Base-by-base conservation (phyloP, 331 rosid species). In the Acacia concinna region DNA sequence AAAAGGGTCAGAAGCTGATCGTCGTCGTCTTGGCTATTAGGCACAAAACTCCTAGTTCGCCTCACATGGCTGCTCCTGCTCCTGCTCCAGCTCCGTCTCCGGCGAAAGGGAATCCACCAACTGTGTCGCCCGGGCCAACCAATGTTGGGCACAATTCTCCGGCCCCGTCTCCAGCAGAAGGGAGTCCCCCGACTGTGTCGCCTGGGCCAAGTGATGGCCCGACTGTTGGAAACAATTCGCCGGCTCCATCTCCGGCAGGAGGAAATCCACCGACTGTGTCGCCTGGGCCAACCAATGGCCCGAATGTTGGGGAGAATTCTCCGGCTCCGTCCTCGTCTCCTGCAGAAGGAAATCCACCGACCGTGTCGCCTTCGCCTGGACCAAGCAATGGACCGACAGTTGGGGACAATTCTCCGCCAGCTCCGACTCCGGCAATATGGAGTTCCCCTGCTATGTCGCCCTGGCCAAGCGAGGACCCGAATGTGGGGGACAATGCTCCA, bases 11-110 rank as follows among this genome's bases (percentile, higher is more conserved):
- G 69, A 90, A 84, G 74, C 81, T 92, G 14, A 17, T 81, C 6
- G 63, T 88, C 1, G 86, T 88, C 1, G 95, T 89, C 43, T 75
- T 92, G 89, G 88, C 90, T 2, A 65, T 81, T 6, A 85, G 83
- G 20, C 69, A 78, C n/a, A 59, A 70, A 1, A 25, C 14, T 56
- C 69, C 65, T 32, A 68, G 12, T 23, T 11, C 49, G 0, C 71
- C 71, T 9, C 18, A 47, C 0, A 27, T 25, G 31, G 9, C 10
- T 32, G 51, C 18, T 37, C 71, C 71, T 14, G 49, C 49, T 18
- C 69, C 69, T 1, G 14, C 15, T 8, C 87, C 87, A 8, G 41
- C 41, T 38, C 11, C 41, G 11, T 38, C 41, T 38, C 71, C 71
- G 0, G 30, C 9, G 4, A 14, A 17, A 12, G 66, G 66, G 18